These are phyloP conservation scores for Bidens hawaiensis DNA, from an alignment of 140 eudicot genomes.

Conservation along the genomic window DNA sequence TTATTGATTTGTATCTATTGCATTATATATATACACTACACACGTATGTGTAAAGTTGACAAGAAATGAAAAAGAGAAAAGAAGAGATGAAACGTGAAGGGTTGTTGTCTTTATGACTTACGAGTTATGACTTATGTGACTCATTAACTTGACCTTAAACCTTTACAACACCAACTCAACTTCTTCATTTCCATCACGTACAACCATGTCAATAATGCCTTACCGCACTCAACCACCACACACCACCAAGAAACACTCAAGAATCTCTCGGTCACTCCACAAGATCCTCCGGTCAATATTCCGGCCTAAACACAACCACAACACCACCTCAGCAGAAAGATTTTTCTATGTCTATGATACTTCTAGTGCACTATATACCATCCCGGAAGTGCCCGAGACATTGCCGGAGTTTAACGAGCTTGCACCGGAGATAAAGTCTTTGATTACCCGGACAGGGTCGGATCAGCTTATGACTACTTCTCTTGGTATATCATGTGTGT, in stretches of 20 bases:
- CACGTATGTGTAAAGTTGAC: slow-evolving; percentile 4
- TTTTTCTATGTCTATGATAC: slow-evolving; percentile 38
- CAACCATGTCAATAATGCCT: slow-evolving; percentile 84
- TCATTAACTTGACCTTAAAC: slow-evolving; percentile 63
- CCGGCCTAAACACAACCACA: slow-evolving; percentile 34
- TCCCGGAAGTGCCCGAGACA: slow-evolving; percentile 70
- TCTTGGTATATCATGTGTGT: slow-evolving; percentile 66
- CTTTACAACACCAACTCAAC: slow-evolving; percentile 64
- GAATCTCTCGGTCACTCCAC: slow-evolving; percentile 56
- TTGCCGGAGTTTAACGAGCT: slow-evolving; percentile 28
- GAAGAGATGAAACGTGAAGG: slow-evolving; percentile 29
- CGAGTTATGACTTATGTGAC: too few relatives aligned
- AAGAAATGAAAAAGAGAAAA: slow-evolving; percentile 3
- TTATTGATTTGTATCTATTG: neutral
- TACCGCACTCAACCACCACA: slow-evolving; percentile 36
- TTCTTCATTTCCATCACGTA: slow-evolving; percentile 50
- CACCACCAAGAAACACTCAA: slow-evolving; percentile 34
- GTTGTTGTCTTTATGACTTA: slow-evolving; percentile 77
- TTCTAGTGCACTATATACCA: slow-evolving; percentile 43
- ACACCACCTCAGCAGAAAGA: slow-evolving; percentile 17
- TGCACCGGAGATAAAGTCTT: slow-evolving; percentile 55
- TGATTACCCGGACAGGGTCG: too few relatives aligned
- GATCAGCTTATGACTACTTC: slow-evolving; percentile 53
- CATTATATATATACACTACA: neutral
- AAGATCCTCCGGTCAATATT: slow-evolving; percentile 56